Percentiles rank a stretch among this genome's conserved stretches.
phyloP scores from a whole-genome alignment of 2,329 filamentous ascomycete species.

The Ascochyta pisi region DNA sequence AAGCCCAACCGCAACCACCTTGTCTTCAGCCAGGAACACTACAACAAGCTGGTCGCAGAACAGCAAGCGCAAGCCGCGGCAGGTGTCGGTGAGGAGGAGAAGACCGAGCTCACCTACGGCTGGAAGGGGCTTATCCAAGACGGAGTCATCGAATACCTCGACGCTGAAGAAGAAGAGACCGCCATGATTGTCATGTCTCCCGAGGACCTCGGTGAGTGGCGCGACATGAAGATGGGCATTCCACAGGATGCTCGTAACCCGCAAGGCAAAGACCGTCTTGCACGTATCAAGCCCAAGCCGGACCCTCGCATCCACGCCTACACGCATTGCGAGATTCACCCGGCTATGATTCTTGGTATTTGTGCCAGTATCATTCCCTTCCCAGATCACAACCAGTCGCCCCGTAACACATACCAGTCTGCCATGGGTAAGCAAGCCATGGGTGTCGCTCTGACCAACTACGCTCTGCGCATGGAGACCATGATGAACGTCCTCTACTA shows the following conservation, averaged over 20 bases:
- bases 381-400: slow-evolving; percentile 98
- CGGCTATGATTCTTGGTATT: slow-evolving; percentile 97
- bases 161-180: slow-evolving; percentile 97
- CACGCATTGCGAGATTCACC: slow-evolving; percentile 99
- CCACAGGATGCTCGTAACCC: slow-evolving; percentile 49
- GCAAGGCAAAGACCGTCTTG: slow-evolving; percentile 77
- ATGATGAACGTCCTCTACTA: slow-evolving; percentile 99
- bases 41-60: slow-evolving; percentile 73
- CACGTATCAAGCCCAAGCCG: slow-evolving; percentile 84
- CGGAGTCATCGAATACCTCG: slow-evolving; percentile 93
- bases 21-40: slow-evolving; percentile 83
- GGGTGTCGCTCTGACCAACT: slow-evolving; percentile 98
- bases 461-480: slow-evolving; percentile 95
- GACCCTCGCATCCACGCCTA: slow-evolving; percentile 90
- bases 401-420: slow-evolving; percentile 98
- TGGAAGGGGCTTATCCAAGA: slow-evolving; percentile 86
- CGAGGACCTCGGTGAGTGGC: slow-evolving; percentile 79
- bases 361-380: slow-evolving; percentile 99
- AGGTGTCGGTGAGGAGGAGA: slow-evolving; percentile 65
- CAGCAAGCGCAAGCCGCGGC: slow-evolving; percentile 64
- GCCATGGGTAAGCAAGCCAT: slow-evolving; percentile 99
- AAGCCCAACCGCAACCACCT: slow-evolving; percentile 78
- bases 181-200: slow-evolving; percentile 99
- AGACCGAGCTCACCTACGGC: slow-evolving; percentile 70
- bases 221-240: slow-evolving; percentile 53